Evolutionary conservation across 202 grass and related monocot genomes (phyloP), one percentile per base, ranked within the genome.

Genomic region (Setaria italica): DNA sequence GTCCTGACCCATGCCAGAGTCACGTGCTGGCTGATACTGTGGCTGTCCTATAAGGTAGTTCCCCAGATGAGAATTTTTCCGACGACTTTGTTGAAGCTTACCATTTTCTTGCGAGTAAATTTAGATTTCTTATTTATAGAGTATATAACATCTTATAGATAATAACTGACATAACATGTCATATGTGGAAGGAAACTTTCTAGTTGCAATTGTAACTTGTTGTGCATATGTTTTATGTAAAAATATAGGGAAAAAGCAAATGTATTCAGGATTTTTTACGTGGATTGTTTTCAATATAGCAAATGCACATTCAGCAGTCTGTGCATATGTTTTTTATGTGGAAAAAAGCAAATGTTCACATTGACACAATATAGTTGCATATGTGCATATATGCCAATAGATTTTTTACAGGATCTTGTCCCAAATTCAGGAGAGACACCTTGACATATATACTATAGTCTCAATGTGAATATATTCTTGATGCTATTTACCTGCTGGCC

Each of bases 201-300:
- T 15, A 74, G 48, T 54, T 62, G 21, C 59, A 32, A 30, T 12
- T 39, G 49, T 77, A 46, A 34, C 39, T 85, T 48, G 14, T 57
- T 85, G 58, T 42, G 32, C 62, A 12, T 71, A 65, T 81, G 70
- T 86, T 81, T 54, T 71, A 7, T 30, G 55, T 30, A 70, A 84
- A 72, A 72, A 14, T 84, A 45, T 88, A 41, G 25, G 48, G 50
- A 16, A 29, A 72, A 87, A 60, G 60, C 14, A 37, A 65, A 20
- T 54, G 19, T 58, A 58, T 25, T 25, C 25, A 25, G 25, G 25
- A 25, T 25, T 25, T 25, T 25, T 25, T 25, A 25, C 25, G 25
- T 25, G 25, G 25, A 25, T 25, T 25, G 25, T 25, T 25, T 25
- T 25, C 25, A 25, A 25, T 25, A 25, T 25, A 25, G 25, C 25